A percentile compares a stretch with the other conserved stretches of the same genome.
These are phyloP conservation scores for Vararia minispora DNA, from an alignment of 768 basidiomycete species.

Conservation along the genomic window DNA sequence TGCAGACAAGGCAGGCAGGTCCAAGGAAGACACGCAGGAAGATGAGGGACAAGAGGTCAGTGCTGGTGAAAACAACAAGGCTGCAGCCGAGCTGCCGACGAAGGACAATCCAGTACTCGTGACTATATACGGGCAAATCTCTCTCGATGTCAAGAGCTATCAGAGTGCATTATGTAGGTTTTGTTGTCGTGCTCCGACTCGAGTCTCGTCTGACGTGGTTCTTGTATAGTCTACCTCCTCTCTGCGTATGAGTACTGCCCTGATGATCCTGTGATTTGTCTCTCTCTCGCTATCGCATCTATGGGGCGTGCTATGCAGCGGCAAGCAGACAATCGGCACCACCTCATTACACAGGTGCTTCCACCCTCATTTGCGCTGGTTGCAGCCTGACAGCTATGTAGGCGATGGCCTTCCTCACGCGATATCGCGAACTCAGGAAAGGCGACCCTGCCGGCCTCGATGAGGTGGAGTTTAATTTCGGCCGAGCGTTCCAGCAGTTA, in stretches of 20 bases:
- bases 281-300: constrained; percentile 75
- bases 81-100: constrained; percentile 38
- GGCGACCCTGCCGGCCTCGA: constrained; percentile 31
- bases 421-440: constrained; percentile 61
- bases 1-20: constrained; percentile 22
- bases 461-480: constrained; percentile 93
- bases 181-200: background rate
- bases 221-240: constrained; percentile 64
- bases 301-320: constrained; percentile 87
- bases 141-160: constrained; percentile 76
- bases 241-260: constrained; percentile 81
- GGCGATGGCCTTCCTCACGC: constrained; percentile 77
- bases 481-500: constrained; percentile 85
- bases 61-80: constrained; percentile 17
- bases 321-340: constrained; percentile 89
- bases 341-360: constrained; percentile 65
- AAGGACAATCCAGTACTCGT: constrained; percentile 63
- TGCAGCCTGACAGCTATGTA: constrained; percentile 18
- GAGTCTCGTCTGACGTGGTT: background rate
- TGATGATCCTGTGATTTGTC: constrained; percentile 76
- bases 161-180: constrained; percentile 83
- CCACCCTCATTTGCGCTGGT: background rate
- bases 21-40: constrained; percentile 28
- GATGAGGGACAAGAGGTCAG: constrained; percentile 22
- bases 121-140: constrained; percentile 72